Evolutionary conservation across 2,329 filamentous ascomycete species (phyloP), one percentile per base, ranked within the genome.

Genomic region (Hypomyces perniciosus): DNA sequence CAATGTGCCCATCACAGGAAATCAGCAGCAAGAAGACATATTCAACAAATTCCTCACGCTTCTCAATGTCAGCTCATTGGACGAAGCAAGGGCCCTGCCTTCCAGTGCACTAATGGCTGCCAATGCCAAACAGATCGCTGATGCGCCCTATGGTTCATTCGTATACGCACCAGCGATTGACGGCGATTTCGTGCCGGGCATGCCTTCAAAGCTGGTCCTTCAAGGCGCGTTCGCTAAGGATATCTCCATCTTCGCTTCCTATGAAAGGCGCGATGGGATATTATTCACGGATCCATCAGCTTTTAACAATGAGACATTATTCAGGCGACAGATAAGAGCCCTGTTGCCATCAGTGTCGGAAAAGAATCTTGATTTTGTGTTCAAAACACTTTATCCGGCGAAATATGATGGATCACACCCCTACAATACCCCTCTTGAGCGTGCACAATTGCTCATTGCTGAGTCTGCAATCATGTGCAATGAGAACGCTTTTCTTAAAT

Each of bases 101-200:
- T 48, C 43, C 4, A 42, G 28, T 4, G 34, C 35, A 20, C 37
- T 47, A 20, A 4, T 46, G 10, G 46, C 38, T 27, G 51, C 44
- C 20, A 53, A 50, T 8, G 40, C 33, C 26, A 54, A 56, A 13
- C 45, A 54, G 27, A 44, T 52, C 37, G 39, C 37, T 13, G 13
- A 31, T n/a, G 50, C 50, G 7, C 38, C 50, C 6, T 48, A 48
- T 20, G 37, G 39, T 2, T 30, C 39, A 4, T 56, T 54, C 29
- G 38, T 48, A 3, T 56, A 40, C 37, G 48, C 51, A 1, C 51
- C 54, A 5, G 43, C 44, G 1, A 49, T 56, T 5, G 54, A 57
- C 27, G 48, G 48, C 6, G 29, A 41, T 6, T 50, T 56, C 26
- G 51, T 46, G n/a, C 54, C 51, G 4, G 54, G 46, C 13, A 33